Conservation (phyloP, 768 basidiomycete species). For the Trametes meyenii region DNA sequence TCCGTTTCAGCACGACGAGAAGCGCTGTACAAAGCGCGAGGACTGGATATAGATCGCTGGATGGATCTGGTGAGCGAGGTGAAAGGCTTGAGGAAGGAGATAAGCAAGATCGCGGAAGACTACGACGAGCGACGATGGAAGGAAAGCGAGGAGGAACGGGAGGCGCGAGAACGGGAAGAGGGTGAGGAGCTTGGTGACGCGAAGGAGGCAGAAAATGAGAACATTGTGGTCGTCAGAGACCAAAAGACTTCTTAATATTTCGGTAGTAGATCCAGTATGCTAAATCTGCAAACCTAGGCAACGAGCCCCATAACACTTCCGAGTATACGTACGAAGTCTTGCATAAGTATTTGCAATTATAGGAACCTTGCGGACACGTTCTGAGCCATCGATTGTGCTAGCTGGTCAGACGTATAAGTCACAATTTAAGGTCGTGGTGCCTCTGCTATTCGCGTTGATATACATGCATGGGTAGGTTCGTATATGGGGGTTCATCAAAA, state of each 20-base stretch:
- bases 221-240: conserved; percentile 5
- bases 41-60: conserved; percentile 65
- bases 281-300: no score
- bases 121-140: conserved; percentile 49
- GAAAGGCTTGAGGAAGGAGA: conserved; percentile 53
- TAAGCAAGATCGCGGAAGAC: conserved; percentile 60
- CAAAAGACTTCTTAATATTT: background rate
- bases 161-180: conserved; percentile 13
- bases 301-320: no score
- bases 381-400: no score
- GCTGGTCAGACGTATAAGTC: no score
- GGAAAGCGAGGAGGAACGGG: conserved; percentile 30
- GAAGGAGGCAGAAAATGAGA: conserved; percentile 4
- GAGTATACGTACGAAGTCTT: no score
- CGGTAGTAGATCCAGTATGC: no score
- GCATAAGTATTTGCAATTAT: no score
- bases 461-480: no score
- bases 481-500: no score
- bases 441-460: no score
- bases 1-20: conserved; percentile 61
- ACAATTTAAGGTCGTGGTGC: no score
- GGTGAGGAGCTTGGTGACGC: conserved; percentile 10
- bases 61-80: conserved; percentile 54
- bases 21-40: conserved; percentile 55
- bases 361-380: no score